Evolutionary conservation across 805 yeast species (phyloP).

Genomic region (Cyberlindnera bimundalis): DNA sequence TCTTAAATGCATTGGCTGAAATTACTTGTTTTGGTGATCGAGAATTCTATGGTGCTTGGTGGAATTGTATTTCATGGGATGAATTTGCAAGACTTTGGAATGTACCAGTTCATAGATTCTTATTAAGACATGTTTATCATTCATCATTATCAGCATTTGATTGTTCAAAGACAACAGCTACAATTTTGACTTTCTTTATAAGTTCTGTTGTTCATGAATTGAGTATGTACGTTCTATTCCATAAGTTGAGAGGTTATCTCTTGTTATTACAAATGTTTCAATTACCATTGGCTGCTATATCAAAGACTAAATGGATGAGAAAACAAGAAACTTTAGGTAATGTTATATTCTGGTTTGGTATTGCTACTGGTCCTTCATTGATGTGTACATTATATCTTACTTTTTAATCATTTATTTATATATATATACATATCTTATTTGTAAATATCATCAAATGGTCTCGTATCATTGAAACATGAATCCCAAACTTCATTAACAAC

Average conservation of each 20-base stretch:
- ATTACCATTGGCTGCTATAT: conserved; percentile 68
- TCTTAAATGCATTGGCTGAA: conserved; percentile 86
- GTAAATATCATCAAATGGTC: conserved; percentile 95
- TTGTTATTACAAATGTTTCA: conserved; percentile 83
- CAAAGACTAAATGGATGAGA: conserved; percentile 55
- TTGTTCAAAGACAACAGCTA: conserved; percentile 63
- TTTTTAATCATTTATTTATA: conserved; percentile 38
- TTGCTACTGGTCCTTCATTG: conserved; percentile 84
- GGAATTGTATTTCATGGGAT: conserved; percentile 94
- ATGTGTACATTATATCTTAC: conserved; percentile 81
- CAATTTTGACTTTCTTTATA: conserved; percentile 71
- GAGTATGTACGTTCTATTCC: conserved; percentile 87
- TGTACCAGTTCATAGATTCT: conserved; percentile 84
- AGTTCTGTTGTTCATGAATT: conserved; percentile 86
- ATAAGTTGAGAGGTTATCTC: conserved; percentile 75
- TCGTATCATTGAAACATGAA: conserved; percentile 88
- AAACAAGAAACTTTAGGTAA: conserved; percentile 66
- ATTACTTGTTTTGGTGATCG: conserved; percentile 84
- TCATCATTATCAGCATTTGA: conserved; percentile 76
- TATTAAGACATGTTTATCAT: conserved; percentile 91
- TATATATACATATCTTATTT: conserved; percentile 14
- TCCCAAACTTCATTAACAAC: conserved; percentile 88
- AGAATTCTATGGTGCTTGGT: conserved; percentile 94
- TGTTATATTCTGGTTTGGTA: conserved; percentile 86
- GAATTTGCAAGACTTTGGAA: conserved; percentile 95